A percentile compares a stretch with the other conserved stretches of the same genome.
Evolutionary conservation across 2,329 filamentous ascomycete genomes (phyloP).

Genomic region (Proliferodiscus dingleyae): DNA sequence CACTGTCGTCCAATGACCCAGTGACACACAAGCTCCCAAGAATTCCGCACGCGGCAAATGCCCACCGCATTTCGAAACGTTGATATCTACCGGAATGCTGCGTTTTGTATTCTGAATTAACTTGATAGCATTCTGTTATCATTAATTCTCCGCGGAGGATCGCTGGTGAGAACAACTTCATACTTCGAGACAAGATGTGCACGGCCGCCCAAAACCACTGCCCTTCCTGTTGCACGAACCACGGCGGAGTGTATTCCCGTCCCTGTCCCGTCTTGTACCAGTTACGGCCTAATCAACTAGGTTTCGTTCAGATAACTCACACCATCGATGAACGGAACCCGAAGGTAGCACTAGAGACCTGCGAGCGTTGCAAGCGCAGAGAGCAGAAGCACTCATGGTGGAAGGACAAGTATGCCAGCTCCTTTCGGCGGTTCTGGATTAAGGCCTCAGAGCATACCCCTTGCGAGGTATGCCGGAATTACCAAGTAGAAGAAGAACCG

Average conservation of each 20-base stretch:
- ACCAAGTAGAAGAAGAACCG: conserved; percentile 19
- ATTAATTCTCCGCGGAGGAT: too few relatives aligned
- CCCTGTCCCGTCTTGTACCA: conserved; percentile 3
- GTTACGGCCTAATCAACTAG: conserved; percentile 5
- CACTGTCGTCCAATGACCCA: conserved; percentile 5
- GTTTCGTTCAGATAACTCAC: conserved; percentile 10
- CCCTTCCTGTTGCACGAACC: conserved; percentile 2
- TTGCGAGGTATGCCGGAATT: conserved; percentile 22
- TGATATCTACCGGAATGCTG: too few relatives aligned
- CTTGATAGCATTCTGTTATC: too few relatives aligned
- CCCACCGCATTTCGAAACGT: too few relatives aligned
- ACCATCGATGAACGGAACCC: conserved; percentile 14
- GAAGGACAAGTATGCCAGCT: conserved; percentile 13
- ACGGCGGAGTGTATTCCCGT: too few relatives aligned
- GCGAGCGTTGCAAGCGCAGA: conserved; percentile 15
- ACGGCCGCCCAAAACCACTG: conserved; percentile 1
- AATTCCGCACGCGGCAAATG: too few relatives aligned
- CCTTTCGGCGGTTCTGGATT: too few relatives aligned
- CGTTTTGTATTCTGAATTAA: too few relatives aligned
- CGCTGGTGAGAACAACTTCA: too few relatives aligned
- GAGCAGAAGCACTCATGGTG: conserved; percentile 17
- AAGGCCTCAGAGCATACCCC: too few relatives aligned
- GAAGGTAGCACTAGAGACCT: conserved; percentile 16
- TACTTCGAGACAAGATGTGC: conserved; percentile 4
- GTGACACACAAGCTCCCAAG: conserved; percentile 7